phyloP scores from a whole-genome alignment of 2,329 filamentous ascomycete species.

The Colletotrichum phormii region DNA sequence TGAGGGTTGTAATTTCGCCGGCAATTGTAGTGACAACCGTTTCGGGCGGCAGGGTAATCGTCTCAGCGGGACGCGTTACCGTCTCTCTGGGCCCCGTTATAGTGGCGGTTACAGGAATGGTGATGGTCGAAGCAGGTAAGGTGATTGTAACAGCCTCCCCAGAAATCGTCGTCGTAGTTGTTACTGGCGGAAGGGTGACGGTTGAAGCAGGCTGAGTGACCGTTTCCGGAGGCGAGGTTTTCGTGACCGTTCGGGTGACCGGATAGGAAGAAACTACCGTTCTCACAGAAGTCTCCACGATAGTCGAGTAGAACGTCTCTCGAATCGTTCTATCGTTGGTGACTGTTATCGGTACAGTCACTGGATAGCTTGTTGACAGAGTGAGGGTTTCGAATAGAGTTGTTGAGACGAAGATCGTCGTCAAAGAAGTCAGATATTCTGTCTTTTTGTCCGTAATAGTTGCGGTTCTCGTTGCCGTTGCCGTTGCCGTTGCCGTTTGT shows the following conservation, averaged over 20 bases:
- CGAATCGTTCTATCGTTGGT: conserved; percentile 25
- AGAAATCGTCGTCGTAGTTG: background rate
- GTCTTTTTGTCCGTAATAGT: conserved; percentile 25
- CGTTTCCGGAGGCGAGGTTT: too few species aligned
- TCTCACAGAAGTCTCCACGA: conserved; percentile 6
- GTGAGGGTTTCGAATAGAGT: conserved; percentile 35
- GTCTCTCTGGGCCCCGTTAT: conserved; percentile 35
- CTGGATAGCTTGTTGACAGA: conserved; percentile 35
- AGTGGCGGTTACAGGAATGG: conserved; percentile 39
- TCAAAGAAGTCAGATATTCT: conserved; percentile 12
- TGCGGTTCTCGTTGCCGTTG: conserved; percentile 17
- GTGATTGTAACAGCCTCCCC: conserved; percentile 2
- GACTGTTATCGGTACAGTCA: conserved; percentile 38
- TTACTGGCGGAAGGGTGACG: conserved; percentile 20
- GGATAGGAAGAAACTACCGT: conserved; percentile 14
- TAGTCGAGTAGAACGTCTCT: conserved; percentile 24
- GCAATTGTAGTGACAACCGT: conserved; percentile 44
- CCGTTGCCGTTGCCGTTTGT: conserved; percentile 18
- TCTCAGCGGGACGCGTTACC: too few species aligned
- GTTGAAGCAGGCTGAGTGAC: too few species aligned
- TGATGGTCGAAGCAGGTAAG: conserved; percentile 30
- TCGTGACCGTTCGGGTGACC: too few species aligned
- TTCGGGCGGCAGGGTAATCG: conserved; percentile 38
- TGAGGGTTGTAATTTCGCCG: conserved; percentile 39
- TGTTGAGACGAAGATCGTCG: conserved; percentile 26